Base-by-base conservation (phyloP, 495 filamentous ascomycete genomes). In the Aspergillus sclerotiicarbonarius region DNA sequence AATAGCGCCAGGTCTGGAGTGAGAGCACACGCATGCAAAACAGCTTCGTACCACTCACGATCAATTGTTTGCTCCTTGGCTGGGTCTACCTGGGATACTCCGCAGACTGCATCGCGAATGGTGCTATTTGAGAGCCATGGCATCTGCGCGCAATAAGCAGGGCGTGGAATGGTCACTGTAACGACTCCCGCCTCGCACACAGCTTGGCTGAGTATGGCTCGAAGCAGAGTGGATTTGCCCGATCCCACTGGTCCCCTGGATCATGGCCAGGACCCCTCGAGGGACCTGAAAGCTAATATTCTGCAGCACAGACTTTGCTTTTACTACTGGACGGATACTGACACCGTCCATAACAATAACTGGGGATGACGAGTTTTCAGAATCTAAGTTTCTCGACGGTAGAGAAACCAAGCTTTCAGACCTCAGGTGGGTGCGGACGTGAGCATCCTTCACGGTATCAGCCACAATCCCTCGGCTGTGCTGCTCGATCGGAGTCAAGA, bases 141-240 rank as follows among this genome's bases (percentile, higher is more conserved):
- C 15, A 8, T 25, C 46, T 49, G 46, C 20, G 46, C 46, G 21
- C 46, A 49, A 49, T 49, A 49, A 25, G 46, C 46, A 5, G 29
- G 21, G 2, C 10, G 21, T n/a, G 20, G 46, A 21, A n/a, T 49
- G 20, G 18, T 6, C 46, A 49, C 19, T 4, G 21, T 30, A n/a
- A 49, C 21, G 10, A 30, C 21, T 6, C 46, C 46, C 20, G 46
- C n/a, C 21, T 49, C 46, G 20, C 20, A 49, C 6, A 49, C 20
- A 49, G 20, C 46, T 13, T 49, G 46, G 8, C 46, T 20, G 29
- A 49, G 46, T 5, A 49, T 49, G 5, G 46, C 21, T 15, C 46
- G 46, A 31, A 50, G 47, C 3, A 50, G 47, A 6, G 47, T 50
- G 12, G 25, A 32, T 10, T 50, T 50, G 0, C 47, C 47, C 7